Evolutionary conservation across 495 filamentous ascomycete species (phyloP), one percentile per base, ranked within the genome.

Genomic region (Penicillium cataractarum): DNA sequence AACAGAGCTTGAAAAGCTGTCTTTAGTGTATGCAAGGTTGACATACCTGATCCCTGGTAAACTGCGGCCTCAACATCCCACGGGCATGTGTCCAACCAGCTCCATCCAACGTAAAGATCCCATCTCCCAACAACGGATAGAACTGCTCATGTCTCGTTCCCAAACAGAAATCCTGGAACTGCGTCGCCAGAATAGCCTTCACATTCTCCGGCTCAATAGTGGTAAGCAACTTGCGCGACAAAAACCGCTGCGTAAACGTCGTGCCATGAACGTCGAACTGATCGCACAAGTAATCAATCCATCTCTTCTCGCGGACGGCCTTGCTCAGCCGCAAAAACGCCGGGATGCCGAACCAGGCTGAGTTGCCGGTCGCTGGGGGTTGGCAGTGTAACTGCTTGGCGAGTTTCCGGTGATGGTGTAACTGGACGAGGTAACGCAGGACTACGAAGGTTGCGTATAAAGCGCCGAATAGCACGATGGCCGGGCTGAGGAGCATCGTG

Each of bases 181-280:
- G 89, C 0, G 87, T 89, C 0, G 92, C 90, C 3, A 97, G 81
- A 7, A 97, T 76, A 0, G 92, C 88, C 70, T 97, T 92, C 73
- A 98, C 83, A 73, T 96, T 97, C 68, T 93, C 88, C 0, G 91
- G 92, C 46, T 96, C 91, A 50, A 77, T 79, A 1, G 92, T 93
- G 21, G 79, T 71, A 39, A 89, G 65, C 4, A 73, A n/a, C 2
- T 46, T 40, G 2, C 63, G 62, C 5, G 70, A 66, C 1, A 79
- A 63, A 2, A 76, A 57, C 1, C 26, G 58, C 39, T 75, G 72
- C 6, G 58, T 52, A 63, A 75, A 82, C 21, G 78, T 83, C 19
- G 62, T 71, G 19, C 80, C 79, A 52, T 76, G 63, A 8, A 68
- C 29, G 3, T 17, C 26, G 49, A 73, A 82, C 24, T 74, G 73